Conservation (phyloP, 805 yeast species). For the Jamesozyma spencerorum region DNA sequence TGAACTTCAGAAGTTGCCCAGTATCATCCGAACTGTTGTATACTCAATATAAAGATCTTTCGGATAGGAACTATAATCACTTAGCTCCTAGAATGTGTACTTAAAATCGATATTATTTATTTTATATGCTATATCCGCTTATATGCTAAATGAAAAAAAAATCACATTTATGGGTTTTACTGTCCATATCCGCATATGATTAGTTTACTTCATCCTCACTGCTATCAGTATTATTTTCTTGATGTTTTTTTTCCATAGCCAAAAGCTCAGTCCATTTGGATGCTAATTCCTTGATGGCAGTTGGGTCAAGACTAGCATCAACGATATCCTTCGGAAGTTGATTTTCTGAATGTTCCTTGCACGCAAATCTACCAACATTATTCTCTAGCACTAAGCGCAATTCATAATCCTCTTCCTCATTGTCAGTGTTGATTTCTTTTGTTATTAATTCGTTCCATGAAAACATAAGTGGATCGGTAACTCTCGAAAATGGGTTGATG, state of each 20-base stretch:
- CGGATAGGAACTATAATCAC: too few species aligned
- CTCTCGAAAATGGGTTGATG: constrained; percentile 74
- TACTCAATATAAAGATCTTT: too few species aligned
- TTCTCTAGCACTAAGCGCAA: constrained; percentile 60
- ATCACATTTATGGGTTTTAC: too few species aligned
- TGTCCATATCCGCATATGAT: neutral
- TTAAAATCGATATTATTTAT: too few species aligned
- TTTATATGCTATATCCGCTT: too few species aligned
- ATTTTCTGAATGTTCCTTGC: constrained; percentile 78
- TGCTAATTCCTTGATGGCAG: constrained; percentile 60
- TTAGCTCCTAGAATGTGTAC: too few species aligned
- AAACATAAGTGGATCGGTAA: constrained; percentile 68
- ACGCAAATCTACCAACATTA: constrained; percentile 66
- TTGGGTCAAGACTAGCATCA: constrained; percentile 66
- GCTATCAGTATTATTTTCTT: constrained; percentile 11
- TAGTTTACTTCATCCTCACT: neutral
- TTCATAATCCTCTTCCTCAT: constrained; percentile 33
- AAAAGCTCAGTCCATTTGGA: constrained; percentile 46
- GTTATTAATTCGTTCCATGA: constrained; percentile 72
- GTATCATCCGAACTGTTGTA: too few species aligned
- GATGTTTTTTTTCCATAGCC: constrained; percentile 16
- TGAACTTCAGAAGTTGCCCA: too few species aligned
- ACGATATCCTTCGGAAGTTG: constrained; percentile 89
- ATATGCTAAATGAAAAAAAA: too few species aligned
- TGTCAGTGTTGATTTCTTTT: neutral